Evolutionary conservation across 306 rosid species (phyloP), one percentile per base, ranked within the genome.

Genomic region (Prunus padus): DNA sequence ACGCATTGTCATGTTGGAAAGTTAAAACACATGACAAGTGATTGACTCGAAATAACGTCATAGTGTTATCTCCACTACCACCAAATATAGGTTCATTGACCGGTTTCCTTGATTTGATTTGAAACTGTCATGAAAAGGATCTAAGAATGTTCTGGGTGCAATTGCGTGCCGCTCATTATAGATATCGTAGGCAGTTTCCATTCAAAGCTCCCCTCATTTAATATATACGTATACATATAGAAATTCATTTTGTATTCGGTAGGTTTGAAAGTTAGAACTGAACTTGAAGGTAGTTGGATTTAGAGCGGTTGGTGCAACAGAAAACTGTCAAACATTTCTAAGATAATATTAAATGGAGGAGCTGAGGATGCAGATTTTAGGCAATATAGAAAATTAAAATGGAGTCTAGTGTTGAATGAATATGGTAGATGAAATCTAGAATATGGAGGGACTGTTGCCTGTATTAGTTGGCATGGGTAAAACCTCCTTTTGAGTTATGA

Each of bases 81-180:
- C 9, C 42, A 37, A 7, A 37, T 6, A 37, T 37, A 37, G 42
- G 0, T 37, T 9, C 9, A 37, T 37, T 37, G 2, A 7, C 42
- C 7, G 42, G 42, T 37, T 37, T 37, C 42, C 9, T 37, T 37
- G 6, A 37, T 37, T 46, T 46, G 51, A 13, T 10, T 63, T 31
- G 10, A 23, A 60, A 60, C 40, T 8, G 1, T 1, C 18, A 25
- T 26, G 77, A 57, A 72, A 56, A 23, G 18, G 76, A 23, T 52
- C 52, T 11, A 23, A 22, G 30, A 72, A 14, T 40, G 42, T 11
- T 56, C 3, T 7, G 18, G 45, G 66, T 7, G 76, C 76, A 42
- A 31, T 40, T 11, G 76, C 76, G 55, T 56, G 67, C 66, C 23
- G 66, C 37, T 63, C 76, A 22, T 16, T 72, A 54, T 23, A 4